A percentile compares a stretch with the other conserved stretches of the same genome.
These are phyloP conservation scores for Mycena belliarum DNA, from an alignment of 768 basidiomycete genomes.

Conservation along the genomic window DNA sequence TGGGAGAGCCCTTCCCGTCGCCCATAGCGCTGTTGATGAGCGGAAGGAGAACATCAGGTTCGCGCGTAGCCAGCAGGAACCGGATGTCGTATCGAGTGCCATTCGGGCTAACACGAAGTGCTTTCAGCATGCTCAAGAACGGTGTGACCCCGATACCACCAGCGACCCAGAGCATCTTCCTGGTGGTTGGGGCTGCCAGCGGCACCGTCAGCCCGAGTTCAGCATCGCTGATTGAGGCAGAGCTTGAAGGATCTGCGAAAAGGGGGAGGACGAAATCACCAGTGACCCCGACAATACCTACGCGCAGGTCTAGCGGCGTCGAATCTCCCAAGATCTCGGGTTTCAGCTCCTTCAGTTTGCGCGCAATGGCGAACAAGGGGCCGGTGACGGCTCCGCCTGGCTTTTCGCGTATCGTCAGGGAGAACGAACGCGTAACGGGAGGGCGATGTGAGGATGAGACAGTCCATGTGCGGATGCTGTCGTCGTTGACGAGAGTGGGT, in stretches of 20 bases:
- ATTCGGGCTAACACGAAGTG: slow-evolving; percentile 4
- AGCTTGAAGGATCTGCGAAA: neutral
- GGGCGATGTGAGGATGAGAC: slow-evolving; percentile 41
- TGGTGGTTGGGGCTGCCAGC: slow-evolving; percentile 6
- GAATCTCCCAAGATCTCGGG: slow-evolving; percentile 44
- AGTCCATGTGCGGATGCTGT: slow-evolving; percentile 67
- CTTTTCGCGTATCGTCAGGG: slow-evolving; percentile 58
- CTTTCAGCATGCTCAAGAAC: slow-evolving; percentile 54
- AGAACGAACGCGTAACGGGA: slow-evolving; percentile 30
- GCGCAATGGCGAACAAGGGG: slow-evolving; percentile 51
- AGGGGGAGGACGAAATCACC: slow-evolving; percentile 50
- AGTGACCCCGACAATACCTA: slow-evolving; percentile 52
- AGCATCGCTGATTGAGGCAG: slow-evolving; percentile 4
- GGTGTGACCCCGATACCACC: slow-evolving; percentile 69
- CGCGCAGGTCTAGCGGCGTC: slow-evolving; percentile 37
- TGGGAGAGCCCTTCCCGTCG: slow-evolving; percentile 7
- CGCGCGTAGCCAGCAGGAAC: slow-evolving; percentile 52
- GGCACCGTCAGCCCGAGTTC: slow-evolving; percentile 21
- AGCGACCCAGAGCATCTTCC: slow-evolving; percentile 55
- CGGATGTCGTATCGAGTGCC: slow-evolving; percentile 38
- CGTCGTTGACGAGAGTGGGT: slow-evolving; percentile 53
- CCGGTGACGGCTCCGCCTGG: slow-evolving; percentile 56
- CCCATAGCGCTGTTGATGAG: slow-evolving; percentile 40
- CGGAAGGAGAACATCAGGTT: slow-evolving; percentile 50
- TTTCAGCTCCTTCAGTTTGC: slow-evolving; percentile 38